Base-by-base conservation (phyloP, 1,284 basidiomycete genomes). In the Papiliotrema laurentii region DNA sequence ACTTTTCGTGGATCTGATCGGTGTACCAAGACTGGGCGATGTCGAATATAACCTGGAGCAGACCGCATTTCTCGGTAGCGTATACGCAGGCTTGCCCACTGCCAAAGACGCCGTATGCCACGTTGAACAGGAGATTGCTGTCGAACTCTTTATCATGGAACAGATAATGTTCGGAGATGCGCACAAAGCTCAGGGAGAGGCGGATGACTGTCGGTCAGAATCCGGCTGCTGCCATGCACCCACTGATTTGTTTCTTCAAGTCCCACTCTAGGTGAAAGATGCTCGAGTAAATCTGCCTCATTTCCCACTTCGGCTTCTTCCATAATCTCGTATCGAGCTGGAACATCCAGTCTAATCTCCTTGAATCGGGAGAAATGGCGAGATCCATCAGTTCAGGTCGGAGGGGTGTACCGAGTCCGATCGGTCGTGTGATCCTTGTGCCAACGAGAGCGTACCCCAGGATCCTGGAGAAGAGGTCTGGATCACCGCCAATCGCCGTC, bases 101-200 rank as follows among this genome's bases (percentile, higher is more conserved):
- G 0, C 90, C 91, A 74, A 94, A 91, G 28, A 96, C 79, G 63
- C 93, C 88, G 16, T 92, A 80, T 26, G 89, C 86, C 59, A 94
- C 88, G 60, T 89, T 90, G 65, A 91, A 89, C 73, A 94, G 88
- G 16, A 89, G 88, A 3, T 88, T 66, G 44, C 64, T 89, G 70
- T 97, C 93, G 1, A 87, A 85, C 68, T 97, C 92, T 22, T 91
- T 81, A 63, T 97, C 93, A 21, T 88, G 83, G 37, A 93, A 82
- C 9, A 97, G 82, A 72, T 92, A 96, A 4, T 88, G 82, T 62
- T 94, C 89, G 59, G 92, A 86, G 43, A 96, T 78, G n/a, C 83
- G 81, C 51, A 84, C 85, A 70, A 94, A 97, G 26, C 90, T 84
- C 47, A 80, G 79, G 0, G 88, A 85, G 66, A 91, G 93, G 54